These are phyloP conservation scores for Corynespora cassiicola DNA, from an alignment of 2,329 filamentous ascomycete genomes.

Conservation along the genomic window DNA sequence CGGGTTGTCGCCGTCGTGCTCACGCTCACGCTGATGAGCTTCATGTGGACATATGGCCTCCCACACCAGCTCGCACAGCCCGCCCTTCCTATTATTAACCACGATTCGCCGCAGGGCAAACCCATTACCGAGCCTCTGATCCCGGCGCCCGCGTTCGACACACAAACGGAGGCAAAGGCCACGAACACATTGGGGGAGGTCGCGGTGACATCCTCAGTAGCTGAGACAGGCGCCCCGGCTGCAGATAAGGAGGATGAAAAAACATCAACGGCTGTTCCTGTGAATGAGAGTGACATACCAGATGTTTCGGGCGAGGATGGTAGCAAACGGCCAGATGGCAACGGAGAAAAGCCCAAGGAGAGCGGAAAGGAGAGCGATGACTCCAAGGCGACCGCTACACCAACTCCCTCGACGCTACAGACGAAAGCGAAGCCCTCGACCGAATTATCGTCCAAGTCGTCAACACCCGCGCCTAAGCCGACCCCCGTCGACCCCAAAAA, in stretches of 20 bases:
- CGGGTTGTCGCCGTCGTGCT: constrained; percentile 35
- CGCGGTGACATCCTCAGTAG: background rate
- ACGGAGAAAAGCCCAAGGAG: constrained; percentile 14
- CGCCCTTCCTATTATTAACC: constrained; percentile 27
- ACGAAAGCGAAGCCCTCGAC: no score
- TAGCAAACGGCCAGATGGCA: constrained; percentile 21
- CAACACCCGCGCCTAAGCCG: constrained; percentile 1
- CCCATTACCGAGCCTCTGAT: constrained; percentile 24
- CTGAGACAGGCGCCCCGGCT: background rate
- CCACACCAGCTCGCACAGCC: constrained; percentile 25
- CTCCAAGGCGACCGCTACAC: constrained; percentile 2
- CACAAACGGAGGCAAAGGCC: no score
- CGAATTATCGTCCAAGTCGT: no score
- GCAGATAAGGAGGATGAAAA: no score
- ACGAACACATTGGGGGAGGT: no score
- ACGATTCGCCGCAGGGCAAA: constrained; percentile 26
- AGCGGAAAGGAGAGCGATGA: background rate
- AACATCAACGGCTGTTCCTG: constrained; percentile 15
- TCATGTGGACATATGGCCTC: constrained; percentile 39
- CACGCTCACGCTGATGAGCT: constrained; percentile 34
- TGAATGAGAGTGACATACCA: no score
- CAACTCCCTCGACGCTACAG: constrained; percentile 15
- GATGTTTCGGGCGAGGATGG: constrained; percentile 17
- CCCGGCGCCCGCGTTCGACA: constrained; percentile 19
- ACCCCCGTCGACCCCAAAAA: constrained; percentile 7